A percentile compares a stretch with the other conserved stretches of the same genome.
Evolutionary conservation across 768 basidiomycete species (phyloP).

Genomic region (Boletus pseudopeckii): DNA sequence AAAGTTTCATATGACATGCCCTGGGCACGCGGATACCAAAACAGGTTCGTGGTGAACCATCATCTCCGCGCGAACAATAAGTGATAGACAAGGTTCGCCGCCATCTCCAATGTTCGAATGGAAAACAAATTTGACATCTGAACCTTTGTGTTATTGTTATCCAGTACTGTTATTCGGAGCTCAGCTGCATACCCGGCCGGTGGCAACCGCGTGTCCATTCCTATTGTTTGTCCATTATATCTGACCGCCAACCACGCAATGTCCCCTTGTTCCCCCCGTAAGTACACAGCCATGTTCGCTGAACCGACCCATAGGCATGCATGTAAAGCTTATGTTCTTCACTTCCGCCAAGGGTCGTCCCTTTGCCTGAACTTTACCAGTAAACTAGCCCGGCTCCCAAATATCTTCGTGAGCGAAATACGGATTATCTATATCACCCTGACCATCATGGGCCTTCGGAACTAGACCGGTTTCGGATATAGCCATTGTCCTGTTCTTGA

Average conservation of each 20-base stretch:
- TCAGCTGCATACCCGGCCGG: slow-evolving; percentile 1
- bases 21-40: slow-evolving; percentile 11
- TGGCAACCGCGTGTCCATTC: slow-evolving; percentile 16
- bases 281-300: slow-evolving; percentile 9
- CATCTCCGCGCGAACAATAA: slow-evolving; percentile 29
- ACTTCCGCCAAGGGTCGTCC: slow-evolving; percentile 14
- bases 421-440: slow-evolving; percentile 19
- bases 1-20: slow-evolving; percentile 8
- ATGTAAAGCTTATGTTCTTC: slow-evolving; percentile 16
- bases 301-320: too few species aligned
- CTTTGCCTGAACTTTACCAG: slow-evolving; percentile 10
- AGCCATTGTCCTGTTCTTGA: slow-evolving; percentile 29
- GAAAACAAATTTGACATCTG: slow-evolving; percentile 11
- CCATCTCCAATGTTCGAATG: slow-evolving; percentile 30
- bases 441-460: slow-evolving; percentile 20
- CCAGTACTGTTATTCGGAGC: background rate
- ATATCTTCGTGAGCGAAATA: slow-evolving; percentile 13
- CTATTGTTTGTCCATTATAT: slow-evolving; percentile 28
- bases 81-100: slow-evolving; percentile 25
- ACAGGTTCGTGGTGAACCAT: background rate
- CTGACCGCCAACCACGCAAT: slow-evolving; percentile 3
- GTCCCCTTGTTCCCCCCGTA: slow-evolving; percentile 5
- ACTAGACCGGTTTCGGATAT: slow-evolving; percentile 38
- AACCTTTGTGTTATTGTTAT: slow-evolving; percentile 19
- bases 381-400: slow-evolving; percentile 1